These are phyloP conservation scores for Lanmaoa rubissima DNA, from an alignment of 768 basidiomycete species.

Conservation along the genomic window DNA sequence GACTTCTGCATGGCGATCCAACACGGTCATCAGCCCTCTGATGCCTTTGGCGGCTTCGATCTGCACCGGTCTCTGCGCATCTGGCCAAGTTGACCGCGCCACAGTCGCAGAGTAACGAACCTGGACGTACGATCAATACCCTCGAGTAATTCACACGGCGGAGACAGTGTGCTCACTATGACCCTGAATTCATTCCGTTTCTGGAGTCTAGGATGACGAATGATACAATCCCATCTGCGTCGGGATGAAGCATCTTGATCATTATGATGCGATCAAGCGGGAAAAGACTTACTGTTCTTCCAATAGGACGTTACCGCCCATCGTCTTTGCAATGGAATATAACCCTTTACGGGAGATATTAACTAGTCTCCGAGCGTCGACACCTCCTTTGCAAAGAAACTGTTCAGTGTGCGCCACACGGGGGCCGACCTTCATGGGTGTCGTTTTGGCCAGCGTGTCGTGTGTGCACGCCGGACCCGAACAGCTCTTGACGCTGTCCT, in stretches of 20 bases:
- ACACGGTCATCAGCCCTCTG: conserved; percentile 37
- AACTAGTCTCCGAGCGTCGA: conserved; percentile 35
- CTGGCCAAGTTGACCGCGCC: conserved; percentile 34
- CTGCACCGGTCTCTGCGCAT: conserved; percentile 37
- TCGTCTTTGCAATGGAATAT: conserved; percentile 31
- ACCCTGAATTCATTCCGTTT: conserved; percentile 36
- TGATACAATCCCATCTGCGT: conserved; percentile 37
- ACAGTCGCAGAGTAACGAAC: conserved; percentile 37
- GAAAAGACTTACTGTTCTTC: conserved; percentile 34
- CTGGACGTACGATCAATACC: conserved; percentile 21
- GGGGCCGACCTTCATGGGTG: conserved; percentile 30
- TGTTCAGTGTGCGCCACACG: conserved; percentile 36
- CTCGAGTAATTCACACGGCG: conserved; percentile 7
- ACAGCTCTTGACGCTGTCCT: conserved; percentile 31
- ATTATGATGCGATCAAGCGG: conserved; percentile 16
- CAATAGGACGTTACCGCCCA: conserved; percentile 38
- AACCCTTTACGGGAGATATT: conserved; percentile 33
- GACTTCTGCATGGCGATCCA: conserved; percentile 32
- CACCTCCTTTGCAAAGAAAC: conserved; percentile 37
- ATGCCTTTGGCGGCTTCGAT: conserved; percentile 36
- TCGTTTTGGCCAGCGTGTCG: conserved; percentile 19
- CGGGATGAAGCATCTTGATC: conserved; percentile 14
- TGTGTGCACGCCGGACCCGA: conserved; percentile 35
- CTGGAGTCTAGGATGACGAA: conserved; percentile 30
- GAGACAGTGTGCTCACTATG: conserved; percentile 22